Percentiles rank a stretch among this genome's conserved stretches.
Evolutionary conservation across 306 rosid genomes (phyloP).

Genomic region (Castanopsis chinensis): DNA sequence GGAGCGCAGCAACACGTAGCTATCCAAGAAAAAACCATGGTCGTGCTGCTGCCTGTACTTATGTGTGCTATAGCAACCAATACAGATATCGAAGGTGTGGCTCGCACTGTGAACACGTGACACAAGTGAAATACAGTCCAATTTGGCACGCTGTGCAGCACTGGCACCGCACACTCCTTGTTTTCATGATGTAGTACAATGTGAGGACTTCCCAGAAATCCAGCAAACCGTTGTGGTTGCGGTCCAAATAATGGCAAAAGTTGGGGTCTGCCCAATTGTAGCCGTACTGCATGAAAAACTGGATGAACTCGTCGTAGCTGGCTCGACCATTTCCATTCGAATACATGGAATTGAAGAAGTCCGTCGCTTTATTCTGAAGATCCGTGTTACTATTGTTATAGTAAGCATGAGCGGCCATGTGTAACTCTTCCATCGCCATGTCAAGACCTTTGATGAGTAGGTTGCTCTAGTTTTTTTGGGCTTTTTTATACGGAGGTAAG

Average conservation of each 20-base stretch:
- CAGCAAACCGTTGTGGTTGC: not conserved
- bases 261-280: not conserved
- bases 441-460: too few species aligned
- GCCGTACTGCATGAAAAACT: not conserved
- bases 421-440: too few species aligned
- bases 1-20: slow-evolving; percentile 15
- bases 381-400: too few species aligned
- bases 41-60: not conserved
- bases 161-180: not conserved
- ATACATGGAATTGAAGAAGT: too few species aligned
- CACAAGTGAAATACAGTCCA: slow-evolving; percentile 4
- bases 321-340: too few species aligned
- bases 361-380: too few species aligned
- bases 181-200: slow-evolving; percentile 9
- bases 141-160: not conserved
- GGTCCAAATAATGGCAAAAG: not conserved
- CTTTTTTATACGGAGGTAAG: too few species aligned
- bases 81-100: not conserved
- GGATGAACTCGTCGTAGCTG: too few species aligned
- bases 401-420: too few species aligned
- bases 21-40: slow-evolving; percentile 13
- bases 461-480: too few species aligned
- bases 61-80: not conserved
- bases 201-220: slow-evolving; percentile 18
- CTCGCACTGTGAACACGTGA: not conserved